Evolutionary conservation across 2,329 filamentous ascomycete species (phyloP).

Genomic region (Botrytis byssoidea): DNA sequence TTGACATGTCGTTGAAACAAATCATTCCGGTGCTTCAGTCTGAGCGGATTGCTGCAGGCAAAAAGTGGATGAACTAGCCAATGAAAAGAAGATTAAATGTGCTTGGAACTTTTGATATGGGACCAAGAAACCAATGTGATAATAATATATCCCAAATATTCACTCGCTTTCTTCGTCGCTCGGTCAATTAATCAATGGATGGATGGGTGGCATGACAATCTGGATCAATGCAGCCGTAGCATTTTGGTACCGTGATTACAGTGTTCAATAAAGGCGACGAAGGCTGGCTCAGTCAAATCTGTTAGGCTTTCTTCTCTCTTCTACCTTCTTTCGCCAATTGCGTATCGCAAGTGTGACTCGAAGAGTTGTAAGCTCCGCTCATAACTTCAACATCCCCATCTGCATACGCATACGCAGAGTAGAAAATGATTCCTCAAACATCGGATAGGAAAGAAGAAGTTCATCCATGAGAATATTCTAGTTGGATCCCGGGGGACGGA

Average conservation of each 20-base stretch:
- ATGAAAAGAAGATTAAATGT: not conserved
- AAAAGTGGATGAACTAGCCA: not conserved
- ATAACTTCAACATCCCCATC: not conserved
- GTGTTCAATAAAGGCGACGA: not conserved
- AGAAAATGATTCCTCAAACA: not conserved
- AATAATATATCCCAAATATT: not conserved
- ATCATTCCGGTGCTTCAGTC: not conserved
- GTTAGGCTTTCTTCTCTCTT: not conserved
- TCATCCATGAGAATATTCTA: slow-evolving; percentile 3
- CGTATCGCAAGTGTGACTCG: not conserved
- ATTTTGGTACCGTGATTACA: not conserved
- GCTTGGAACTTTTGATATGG: slow-evolving; percentile 1
- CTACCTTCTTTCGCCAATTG: not conserved
- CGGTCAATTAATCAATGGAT: not conserved
- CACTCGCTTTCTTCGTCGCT: not conserved
- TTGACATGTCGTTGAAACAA: slow-evolving; percentile 5
- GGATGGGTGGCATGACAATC: not conserved
- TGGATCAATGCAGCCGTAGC: not conserved
- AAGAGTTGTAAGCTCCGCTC: not conserved
- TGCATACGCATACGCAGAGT: not conserved
- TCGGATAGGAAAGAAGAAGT: not conserved
- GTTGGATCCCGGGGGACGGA: not conserved
- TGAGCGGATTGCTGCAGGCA: not conserved
- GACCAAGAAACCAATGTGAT: not conserved
- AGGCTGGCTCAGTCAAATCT: not conserved